Evolutionary conservation across 257 asterid genomes (phyloP), one percentile per base, ranked within the genome.

Genomic region (Solanum habrochaites): DNA sequence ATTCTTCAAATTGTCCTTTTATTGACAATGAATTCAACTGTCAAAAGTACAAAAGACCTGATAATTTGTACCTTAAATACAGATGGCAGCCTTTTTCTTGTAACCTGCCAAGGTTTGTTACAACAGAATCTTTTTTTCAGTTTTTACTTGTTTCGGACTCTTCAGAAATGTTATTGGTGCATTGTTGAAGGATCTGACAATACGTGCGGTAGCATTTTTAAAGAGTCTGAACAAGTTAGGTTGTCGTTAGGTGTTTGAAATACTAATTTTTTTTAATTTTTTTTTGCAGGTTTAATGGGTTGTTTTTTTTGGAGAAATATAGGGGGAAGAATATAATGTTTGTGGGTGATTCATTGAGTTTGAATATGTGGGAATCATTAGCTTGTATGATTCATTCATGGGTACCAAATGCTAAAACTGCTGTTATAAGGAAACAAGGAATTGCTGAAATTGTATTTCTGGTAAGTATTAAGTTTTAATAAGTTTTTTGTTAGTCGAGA

Each of bases 11-110:
- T 0, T 97, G 99, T 69, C 99, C 99, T 83, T 95, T 94, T 90
- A 91, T 97, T 18, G 98, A 97, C 20, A 92, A 92, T n/a, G 93
- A 93, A 85, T 97, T 97, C 92, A 95, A 97, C 86, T 97, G 99
- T 88, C 92, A 88, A 29, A 91, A 93, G 90, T 93, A 91, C 91
- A 93, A 89, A 23, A 90, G 99, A 58, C 99, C 99, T 29, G 99
- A 97, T 88, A 91, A 82, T 32, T 77, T 18, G 35, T 97, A 94
- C 87, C 98, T 95, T 85, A 97, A 94, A 85, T 97, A 95, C 77
- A 86, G 99, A 78, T 97, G 99, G 99, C 98, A 97, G 88, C 99
- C 99, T 11, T 92, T 87, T 89, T 93, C 97, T 20, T 97, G 99
- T 88, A 90, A 91, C 31, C 88, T 95, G 6, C 98, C 97, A 25